Conservation (phyloP, 257 asterid species). For the Solanum medicagineum region DNA sequence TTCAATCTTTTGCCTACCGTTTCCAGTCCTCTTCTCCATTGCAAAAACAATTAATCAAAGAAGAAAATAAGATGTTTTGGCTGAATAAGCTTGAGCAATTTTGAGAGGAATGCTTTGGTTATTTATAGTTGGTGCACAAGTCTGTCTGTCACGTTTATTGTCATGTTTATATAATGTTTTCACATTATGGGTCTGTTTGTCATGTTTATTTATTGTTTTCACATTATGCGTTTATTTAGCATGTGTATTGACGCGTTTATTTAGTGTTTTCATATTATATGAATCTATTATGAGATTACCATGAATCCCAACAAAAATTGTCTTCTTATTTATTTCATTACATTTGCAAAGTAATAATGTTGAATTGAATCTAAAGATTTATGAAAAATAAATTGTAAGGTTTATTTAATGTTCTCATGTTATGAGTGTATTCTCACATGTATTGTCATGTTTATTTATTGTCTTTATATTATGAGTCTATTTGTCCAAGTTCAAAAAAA, state of each 20-base stretch:
- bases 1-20: neutral
- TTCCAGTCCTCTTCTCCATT: neutral
- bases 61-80: neutral
- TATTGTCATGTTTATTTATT: too few relatives aligned
- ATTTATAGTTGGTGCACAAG: neutral
- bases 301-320: neutral
- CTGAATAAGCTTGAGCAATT: neutral
- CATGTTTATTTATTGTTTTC: neutral
- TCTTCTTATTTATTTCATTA: neutral
- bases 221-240: neutral
- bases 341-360: neutral
- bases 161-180: neutral
- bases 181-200: neutral
- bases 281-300: neutral
- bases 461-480: too few relatives aligned
- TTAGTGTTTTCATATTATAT: neutral
- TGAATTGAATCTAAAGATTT: neutral
- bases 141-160: neutral
- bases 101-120: neutral
- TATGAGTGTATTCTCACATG: too few relatives aligned
- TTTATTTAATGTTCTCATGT: too few relatives aligned
- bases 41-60: neutral
- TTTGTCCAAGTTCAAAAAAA: too few relatives aligned
- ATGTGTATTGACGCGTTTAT: neutral
- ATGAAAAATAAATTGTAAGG: too few relatives aligned